A percentile compares a stretch with the other conserved stretches of the same genome.
These are phyloP conservation scores for Pestalotiopsis sp. DNA, from an alignment of 2,329 filamentous ascomycete genomes.

Conservation along the genomic window DNA sequence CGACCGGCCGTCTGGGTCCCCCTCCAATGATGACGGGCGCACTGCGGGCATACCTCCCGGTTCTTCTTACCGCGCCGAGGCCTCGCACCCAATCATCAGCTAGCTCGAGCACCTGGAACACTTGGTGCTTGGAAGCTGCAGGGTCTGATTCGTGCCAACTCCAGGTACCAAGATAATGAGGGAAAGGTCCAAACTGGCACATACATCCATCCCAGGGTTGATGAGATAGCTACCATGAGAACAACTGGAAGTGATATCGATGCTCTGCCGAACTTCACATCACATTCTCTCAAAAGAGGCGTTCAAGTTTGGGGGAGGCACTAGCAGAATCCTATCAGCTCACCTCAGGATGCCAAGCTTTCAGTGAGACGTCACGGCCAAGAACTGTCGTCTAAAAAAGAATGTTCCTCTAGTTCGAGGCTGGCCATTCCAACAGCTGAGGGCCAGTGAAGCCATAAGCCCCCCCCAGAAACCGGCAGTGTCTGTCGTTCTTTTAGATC, in stretches of 20 bases:
- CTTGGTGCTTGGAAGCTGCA: slow-evolving; percentile 42
- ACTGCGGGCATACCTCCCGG: not conserved
- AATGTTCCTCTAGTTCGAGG: not conserved
- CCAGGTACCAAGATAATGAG: slow-evolving; percentile 26
- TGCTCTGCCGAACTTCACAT: not conserved
- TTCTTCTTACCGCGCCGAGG: slow-evolving; percentile 25
- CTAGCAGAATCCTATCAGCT: not conserved
- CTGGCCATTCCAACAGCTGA: not conserved
- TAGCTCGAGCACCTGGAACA: slow-evolving; percentile 38
- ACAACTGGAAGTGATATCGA: not conserved
- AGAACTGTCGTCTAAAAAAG: not conserved
- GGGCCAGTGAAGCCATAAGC: not conserved
- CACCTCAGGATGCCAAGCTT: not conserved
- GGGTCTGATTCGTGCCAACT: slow-evolving; percentile 39
- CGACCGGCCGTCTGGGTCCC: slow-evolving; percentile 28
- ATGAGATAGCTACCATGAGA: not conserved
- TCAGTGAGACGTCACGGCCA: not conserved
- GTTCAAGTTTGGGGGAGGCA: not conserved
- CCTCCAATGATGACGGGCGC: slow-evolving; percentile 21
- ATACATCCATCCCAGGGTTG: not conserved
- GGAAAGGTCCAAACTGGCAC: not conserved
- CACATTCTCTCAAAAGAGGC: not conserved
- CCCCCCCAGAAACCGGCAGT: not conserved
- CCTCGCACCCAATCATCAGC: slow-evolving; percentile 39
- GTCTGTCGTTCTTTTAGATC: not conserved